A percentile compares a stretch with the other conserved stretches of the same genome.
Evolutionary conservation across 2,329 filamentous ascomycete genomes (phyloP).

Genomic region (Phialemoniopsis sp.): DNA sequence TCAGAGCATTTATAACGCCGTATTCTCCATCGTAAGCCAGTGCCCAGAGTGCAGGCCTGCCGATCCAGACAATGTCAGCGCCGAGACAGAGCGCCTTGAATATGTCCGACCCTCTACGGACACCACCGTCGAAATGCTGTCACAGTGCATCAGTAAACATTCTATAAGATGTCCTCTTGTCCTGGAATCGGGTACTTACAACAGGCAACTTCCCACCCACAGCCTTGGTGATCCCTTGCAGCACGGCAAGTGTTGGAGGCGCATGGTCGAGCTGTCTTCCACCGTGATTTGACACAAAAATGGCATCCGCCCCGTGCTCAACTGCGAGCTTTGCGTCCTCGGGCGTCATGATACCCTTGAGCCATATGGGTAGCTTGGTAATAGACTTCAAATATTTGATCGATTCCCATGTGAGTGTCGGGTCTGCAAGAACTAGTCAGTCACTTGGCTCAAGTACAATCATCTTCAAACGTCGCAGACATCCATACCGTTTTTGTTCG

Average conservation of each 20-base stretch:
- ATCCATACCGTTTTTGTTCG: too few species aligned
- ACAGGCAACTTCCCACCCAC: too few species aligned
- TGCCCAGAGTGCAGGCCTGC: too few species aligned
- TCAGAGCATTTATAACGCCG: not conserved
- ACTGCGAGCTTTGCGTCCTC: slow-evolving; percentile 29
- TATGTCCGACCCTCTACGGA: slow-evolving; percentile 4
- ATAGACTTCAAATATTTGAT: too few species aligned
- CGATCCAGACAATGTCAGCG: not conserved
- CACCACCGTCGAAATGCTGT: too few species aligned
- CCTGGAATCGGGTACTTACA: too few species aligned
- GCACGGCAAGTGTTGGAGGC: slow-evolving; percentile 33
- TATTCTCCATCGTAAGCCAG: not conserved
- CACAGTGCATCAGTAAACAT: not conserved
- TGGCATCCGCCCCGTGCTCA: slow-evolving; percentile 35
- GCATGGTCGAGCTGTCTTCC: slow-evolving; percentile 45
- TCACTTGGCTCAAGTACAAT: too few species aligned
- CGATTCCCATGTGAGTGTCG: too few species aligned
- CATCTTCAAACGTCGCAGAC: too few species aligned
- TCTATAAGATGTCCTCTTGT: too few species aligned
- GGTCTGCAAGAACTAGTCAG: too few species aligned
- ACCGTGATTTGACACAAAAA: slow-evolving; percentile 46
- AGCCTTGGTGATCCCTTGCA: slow-evolving; percentile 31
- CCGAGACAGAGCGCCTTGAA: slow-evolving; percentile 1
- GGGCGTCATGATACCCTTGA: slow-evolving; percentile 25
- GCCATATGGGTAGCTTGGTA: slow-evolving; percentile 25